A percentile compares a stretch with the other conserved stretches of the same genome.
These are phyloP conservation scores for Septoria linicola DNA, from an alignment of 2,329 filamentous ascomycete genomes.

Conservation along the genomic window DNA sequence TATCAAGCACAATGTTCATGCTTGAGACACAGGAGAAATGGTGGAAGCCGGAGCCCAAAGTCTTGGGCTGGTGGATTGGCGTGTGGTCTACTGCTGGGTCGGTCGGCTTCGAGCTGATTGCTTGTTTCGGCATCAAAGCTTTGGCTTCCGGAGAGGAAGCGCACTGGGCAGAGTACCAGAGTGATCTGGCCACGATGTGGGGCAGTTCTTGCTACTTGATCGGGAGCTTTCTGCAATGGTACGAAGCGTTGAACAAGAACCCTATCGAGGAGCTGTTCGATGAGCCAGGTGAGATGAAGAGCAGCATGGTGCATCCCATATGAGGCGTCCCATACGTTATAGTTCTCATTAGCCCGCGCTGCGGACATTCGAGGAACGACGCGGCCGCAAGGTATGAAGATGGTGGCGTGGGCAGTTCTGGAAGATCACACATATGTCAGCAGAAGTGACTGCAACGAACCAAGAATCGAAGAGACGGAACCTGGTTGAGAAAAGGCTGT, in stretches of 20 bases:
- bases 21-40: constrained; percentile 36
- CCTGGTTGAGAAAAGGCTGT: no score
- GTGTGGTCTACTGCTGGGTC: constrained; percentile 31
- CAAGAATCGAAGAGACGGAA: no score
- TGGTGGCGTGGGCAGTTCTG: no score
- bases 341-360: no score
- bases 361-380: no score
- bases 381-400: no score
- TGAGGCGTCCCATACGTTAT: no score
- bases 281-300: constrained; percentile 29
- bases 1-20: constrained; percentile 33
- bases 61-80: constrained; percentile 37
- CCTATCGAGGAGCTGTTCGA: constrained; percentile 28
- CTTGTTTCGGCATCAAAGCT: constrained; percentile 17
- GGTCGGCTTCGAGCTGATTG: constrained; percentile 31
- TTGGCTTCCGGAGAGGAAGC: constrained; percentile 4
- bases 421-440: no score
- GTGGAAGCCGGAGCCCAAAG: constrained; percentile 28
- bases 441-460: no score
- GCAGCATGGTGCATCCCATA: constrained; percentile 24
- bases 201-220: constrained; percentile 31
- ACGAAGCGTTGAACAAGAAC: constrained; percentile 34
- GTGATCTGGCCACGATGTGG: constrained; percentile 31
- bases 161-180: constrained; percentile 30
- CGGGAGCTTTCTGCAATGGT: constrained; percentile 33